Base-by-base conservation (phyloP, 78 protist genomes). In the Emiliania huxleyi region DNA sequence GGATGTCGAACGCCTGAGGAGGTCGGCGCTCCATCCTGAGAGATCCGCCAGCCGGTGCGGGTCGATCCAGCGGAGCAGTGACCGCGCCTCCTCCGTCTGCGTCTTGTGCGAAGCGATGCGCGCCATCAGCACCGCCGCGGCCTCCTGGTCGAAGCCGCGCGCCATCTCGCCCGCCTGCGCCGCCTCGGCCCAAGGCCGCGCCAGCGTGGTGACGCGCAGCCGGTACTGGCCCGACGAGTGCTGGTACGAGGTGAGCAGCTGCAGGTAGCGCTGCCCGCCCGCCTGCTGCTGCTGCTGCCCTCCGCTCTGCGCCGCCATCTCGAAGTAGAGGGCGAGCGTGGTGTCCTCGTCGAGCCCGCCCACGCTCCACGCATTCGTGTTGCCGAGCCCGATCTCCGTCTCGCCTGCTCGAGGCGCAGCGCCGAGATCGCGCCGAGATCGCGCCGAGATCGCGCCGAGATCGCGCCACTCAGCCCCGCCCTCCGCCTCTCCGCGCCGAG, bases 121-220 rank as follows among this genome's bases (percentile, higher is more conserved):
- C n/a, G 99, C 99, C 98, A 99, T 96, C 35, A 99, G 92, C 35
- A 95, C 98, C 0, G 99, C 99, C 0, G 99, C 97, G 2, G 99
- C 96, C 75, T 98, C 98, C 91, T 98, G 99, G 87, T 90, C 97
- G 90, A 95, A 95, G n/a, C 90, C 49, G 40, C 37, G 29, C 45
- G 48, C 56, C 2, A 85, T 85, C 77, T 94, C 94, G 83, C 21
- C 38, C 44, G 83, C 23, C n/a, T n/a, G 26, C 91, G 75, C 8
- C 73, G 69, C 4, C 29, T 89, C 79, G 23, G 93, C 89, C 75
- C 81, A 91, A 33, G 42, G 69, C 46, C 93, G 95, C 29, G 93
- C 94, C 21, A 97, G 94, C 8, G 99, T 98, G 5, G 99, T 98
- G 22, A 99, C 99, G 52, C 99, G 98, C 48, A 98, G 46, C 2